Conservation (phyloP, 176 grass and related monocot species). For the Phoenix roebelenii region DNA sequence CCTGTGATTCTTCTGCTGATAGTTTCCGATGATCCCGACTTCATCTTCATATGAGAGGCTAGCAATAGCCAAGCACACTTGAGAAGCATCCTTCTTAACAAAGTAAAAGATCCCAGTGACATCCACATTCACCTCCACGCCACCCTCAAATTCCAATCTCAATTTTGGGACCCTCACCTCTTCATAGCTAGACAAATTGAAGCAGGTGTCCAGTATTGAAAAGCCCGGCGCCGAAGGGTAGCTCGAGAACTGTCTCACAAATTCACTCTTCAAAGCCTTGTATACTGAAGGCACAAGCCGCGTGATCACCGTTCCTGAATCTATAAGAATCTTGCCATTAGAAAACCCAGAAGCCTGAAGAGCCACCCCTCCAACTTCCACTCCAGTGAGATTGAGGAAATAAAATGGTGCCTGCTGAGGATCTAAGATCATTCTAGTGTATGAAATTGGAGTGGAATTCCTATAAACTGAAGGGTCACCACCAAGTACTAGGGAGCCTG, state of each 20-base stretch:
- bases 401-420: conserved; percentile 68
- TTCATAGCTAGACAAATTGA: conserved; percentile 52
- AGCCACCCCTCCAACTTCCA: conserved; percentile 33
- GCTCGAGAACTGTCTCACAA: conserved; percentile 44
- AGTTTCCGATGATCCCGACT: conserved; percentile 72
- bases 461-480: conserved; percentile 27
- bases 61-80: conserved; percentile 77
- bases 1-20: conserved; percentile 97
- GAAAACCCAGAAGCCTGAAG: conserved; percentile 35
- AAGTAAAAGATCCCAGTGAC: conserved; percentile 70
- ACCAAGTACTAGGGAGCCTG: conserved; percentile 62
- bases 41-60: conserved; percentile 70
- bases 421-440: conserved; percentile 79
- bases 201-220: conserved; percentile 85
- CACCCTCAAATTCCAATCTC: conserved; percentile 51
- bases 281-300: conserved; percentile 72
- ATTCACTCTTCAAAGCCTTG: conserved; percentile 54
- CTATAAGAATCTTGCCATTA: conserved; percentile 56
- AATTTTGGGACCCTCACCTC: conserved; percentile 67
- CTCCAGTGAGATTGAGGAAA: conserved; percentile 74
- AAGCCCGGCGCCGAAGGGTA: conserved; percentile 47
- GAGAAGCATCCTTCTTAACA: conserved; percentile 73
- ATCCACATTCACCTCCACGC: conserved; percentile 43
- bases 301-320: conserved; percentile 91
- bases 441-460: conserved; percentile 43